Conservation (phyloP, 768 basidiomycete genomes). For the Boletus patriciae region DNA sequence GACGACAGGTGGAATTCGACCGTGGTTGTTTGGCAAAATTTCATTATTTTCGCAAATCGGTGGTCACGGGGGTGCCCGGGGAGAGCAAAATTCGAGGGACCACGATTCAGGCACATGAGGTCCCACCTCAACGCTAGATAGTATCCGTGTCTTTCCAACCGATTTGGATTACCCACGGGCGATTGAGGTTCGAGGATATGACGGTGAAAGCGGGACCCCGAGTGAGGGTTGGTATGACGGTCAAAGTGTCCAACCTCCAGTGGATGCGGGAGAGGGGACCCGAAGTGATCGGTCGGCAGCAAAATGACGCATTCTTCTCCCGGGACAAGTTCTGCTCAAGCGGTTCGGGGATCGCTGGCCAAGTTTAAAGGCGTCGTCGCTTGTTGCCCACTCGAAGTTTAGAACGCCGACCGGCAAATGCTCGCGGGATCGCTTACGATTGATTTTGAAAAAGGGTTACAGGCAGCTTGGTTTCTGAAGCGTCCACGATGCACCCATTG, state of each 20-base stretch:
- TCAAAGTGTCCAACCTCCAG: neutral
- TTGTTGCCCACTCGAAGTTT: conserved; percentile 19
- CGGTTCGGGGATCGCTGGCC: conserved; percentile 31
- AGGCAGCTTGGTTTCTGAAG: neutral
- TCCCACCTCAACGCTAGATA: conserved; percentile 11
- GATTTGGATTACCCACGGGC: neutral
- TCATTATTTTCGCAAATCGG: conserved; percentile 3
- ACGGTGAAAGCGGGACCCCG: neutral
- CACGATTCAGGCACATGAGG: conserved; percentile 23
- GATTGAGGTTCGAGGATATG: neutral
- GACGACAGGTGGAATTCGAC: conserved; percentile 4
- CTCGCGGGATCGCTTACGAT: conserved; percentile 34
- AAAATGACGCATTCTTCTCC: conserved; percentile 23
- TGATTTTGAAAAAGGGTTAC: neutral
- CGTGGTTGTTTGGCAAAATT: conserved; percentile 2
- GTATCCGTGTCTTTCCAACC: neutral
- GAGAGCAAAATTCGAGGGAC: neutral
- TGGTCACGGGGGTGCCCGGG: neutral
- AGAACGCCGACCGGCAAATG: conserved; percentile 29
- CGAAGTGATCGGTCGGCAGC: conserved; percentile 23
- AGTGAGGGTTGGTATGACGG: neutral
- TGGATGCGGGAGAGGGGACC: neutral
- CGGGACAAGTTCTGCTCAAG: conserved; percentile 21
- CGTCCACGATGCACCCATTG: neutral
- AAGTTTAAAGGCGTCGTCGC: conserved; percentile 29